Conservation (phyloP, 2,329 filamentous ascomycete species). For the Torrubiellomyces zombiae region DNA sequence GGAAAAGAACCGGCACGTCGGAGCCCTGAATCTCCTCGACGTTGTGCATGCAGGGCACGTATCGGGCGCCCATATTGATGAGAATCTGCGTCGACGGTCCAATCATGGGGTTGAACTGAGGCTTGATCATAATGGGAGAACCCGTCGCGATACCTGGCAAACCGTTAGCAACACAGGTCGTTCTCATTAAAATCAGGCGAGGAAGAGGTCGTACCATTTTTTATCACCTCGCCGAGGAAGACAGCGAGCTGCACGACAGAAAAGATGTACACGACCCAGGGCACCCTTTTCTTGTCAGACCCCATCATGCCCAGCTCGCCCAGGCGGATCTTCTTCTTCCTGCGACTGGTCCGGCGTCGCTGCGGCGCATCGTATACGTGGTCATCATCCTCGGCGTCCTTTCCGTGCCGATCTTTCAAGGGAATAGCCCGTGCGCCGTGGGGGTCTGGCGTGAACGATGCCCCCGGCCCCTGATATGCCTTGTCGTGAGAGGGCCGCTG, state of each 20-base stretch:
- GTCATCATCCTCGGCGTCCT: conserved; percentile 30
- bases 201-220: conserved; percentile 48
- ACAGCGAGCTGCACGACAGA: conserved; percentile 63
- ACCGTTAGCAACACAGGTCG: no score
- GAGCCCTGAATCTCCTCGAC: conserved; percentile 45
- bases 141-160: conserved; percentile 58
- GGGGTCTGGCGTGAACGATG: conserved; percentile 15
- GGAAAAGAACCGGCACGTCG: conserved; percentile 38
- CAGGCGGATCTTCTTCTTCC: conserved; percentile 31
- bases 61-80: conserved; percentile 94
- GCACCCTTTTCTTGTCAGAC: conserved; percentile 38
- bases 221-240: conserved; percentile 77
- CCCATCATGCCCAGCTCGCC: conserved; percentile 45
- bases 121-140: conserved; percentile 61
- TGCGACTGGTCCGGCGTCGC: conserved; percentile 16
- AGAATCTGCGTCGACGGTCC: conserved; percentile 79
- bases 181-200: no score
- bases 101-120: conserved; percentile 92
- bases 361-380: conserved; percentile 43
- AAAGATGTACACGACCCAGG: conserved; percentile 72
- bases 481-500: conserved; percentile 32
- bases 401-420: conserved; percentile 30
- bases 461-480: conserved; percentile 35
- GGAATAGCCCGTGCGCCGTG: conserved; percentile 39
- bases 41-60: conserved; percentile 88